phyloP scores from a whole-genome alignment of 305 asterid species.

The Fraxinus sp. region DNA sequence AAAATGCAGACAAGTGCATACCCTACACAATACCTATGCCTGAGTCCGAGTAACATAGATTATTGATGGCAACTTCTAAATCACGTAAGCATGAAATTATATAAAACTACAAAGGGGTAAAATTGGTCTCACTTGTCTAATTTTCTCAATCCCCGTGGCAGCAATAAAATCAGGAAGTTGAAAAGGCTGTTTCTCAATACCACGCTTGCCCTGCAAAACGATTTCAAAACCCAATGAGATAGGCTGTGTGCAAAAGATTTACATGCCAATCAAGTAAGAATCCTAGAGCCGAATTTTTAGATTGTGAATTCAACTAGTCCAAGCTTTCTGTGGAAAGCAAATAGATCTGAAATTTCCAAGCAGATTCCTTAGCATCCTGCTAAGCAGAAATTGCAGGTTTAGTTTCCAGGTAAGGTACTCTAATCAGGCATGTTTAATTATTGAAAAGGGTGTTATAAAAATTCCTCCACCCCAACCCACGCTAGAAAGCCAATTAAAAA shows the following conservation, averaged over 20 bases:
- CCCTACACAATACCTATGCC: neutral
- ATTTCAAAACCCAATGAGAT: conserved; percentile 42
- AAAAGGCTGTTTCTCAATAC: conserved; percentile 91
- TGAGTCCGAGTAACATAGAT: neutral
- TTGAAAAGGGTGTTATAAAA: conserved; percentile 10
- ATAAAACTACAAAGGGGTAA: conserved; percentile 18
- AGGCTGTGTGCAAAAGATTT: neutral
- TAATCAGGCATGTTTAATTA: conserved; percentile 17
- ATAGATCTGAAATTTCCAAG: conserved; percentile 15
- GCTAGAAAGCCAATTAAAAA: conserved; percentile 35
- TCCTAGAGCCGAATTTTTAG: neutral
- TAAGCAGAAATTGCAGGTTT: conserved; percentile 15
- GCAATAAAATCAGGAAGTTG: conserved; percentile 98
- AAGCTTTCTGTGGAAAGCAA: conserved; percentile 15
- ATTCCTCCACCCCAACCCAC: conserved; percentile 55
- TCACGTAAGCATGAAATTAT: neutral
- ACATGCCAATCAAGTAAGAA: conserved; percentile 2
- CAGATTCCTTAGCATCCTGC: conserved; percentile 20
- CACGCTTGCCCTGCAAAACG: conserved; percentile 91
- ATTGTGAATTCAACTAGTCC: conserved; percentile 1
- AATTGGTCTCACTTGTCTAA: conserved; percentile 68
- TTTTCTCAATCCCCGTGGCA: conserved; percentile 95
- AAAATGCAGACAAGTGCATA: neutral
- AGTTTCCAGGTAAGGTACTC: conserved; percentile 16
- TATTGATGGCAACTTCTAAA: neutral